Evolutionary conservation across 768 basidiomycete species (phyloP).

Genomic region (Pleurotus giganteus): DNA sequence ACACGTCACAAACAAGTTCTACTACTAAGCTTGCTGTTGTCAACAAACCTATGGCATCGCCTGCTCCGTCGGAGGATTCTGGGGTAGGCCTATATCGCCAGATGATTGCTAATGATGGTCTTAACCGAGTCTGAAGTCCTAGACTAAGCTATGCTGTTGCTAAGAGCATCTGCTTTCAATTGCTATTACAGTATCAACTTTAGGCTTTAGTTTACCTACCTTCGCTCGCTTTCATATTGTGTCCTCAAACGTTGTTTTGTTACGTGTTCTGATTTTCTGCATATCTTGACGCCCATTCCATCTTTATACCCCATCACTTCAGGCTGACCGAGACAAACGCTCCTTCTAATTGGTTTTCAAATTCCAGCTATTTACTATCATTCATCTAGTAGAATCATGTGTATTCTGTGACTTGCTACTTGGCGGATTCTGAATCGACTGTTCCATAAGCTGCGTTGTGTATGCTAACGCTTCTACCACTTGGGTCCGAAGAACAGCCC

Average conservation of each 20-base stretch:
- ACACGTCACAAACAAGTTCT: conserved; percentile 72
- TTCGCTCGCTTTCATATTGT: conserved; percentile 2
- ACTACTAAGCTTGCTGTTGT: conserved; percentile 32
- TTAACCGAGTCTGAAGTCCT: conserved; percentile 43
- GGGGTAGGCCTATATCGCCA: conserved; percentile 83
- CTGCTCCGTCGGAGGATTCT: conserved; percentile 79
- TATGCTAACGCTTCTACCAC: conserved; percentile 92
- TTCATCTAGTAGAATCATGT: conserved; percentile 10
- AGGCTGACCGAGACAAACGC: conserved; percentile 10
- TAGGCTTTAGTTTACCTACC: not conserved
- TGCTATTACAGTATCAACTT: conserved; percentile 13
- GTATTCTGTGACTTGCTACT: conserved; percentile 1
- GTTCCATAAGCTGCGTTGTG: conserved; percentile 86
- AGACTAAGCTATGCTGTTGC: conserved; percentile 11
- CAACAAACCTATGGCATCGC: conserved; percentile 55
- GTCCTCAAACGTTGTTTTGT: conserved; percentile 2
- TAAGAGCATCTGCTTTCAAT: conserved; percentile 15
- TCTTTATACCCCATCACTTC: conserved; percentile 8
- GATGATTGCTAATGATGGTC: conserved; percentile 72
- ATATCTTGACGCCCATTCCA: conserved; percentile 9
- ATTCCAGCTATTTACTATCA: conserved; percentile 22
- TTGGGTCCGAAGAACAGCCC: conserved; percentile 94
- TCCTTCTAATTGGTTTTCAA: conserved; percentile 5
- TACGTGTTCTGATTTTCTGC: not conserved
- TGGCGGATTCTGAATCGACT: conserved; percentile 17